These are phyloP conservation scores for Neonectria hederae DNA, from an alignment of 2,329 filamentous ascomycete genomes.

Conservation along the genomic window DNA sequence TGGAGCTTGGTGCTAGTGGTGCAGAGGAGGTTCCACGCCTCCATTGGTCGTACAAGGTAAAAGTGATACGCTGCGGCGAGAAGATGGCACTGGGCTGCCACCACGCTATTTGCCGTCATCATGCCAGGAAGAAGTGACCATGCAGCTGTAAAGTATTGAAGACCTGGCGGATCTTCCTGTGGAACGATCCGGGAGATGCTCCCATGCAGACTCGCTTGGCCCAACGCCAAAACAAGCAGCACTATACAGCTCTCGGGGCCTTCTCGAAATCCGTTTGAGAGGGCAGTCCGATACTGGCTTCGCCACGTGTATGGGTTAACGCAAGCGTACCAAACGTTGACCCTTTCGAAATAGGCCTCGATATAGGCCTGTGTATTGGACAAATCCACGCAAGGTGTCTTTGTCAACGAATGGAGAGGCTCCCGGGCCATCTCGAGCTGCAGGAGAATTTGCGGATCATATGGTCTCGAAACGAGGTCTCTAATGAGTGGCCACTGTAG, in stretches of 20 bases:
- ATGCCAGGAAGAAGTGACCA: slow-evolving; percentile 81
- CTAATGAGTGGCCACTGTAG: slow-evolving; percentile 84
- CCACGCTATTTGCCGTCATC: slow-evolving; percentile 81
- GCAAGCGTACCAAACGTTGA: slow-evolving; percentile 87
- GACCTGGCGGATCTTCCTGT: slow-evolving; percentile 76
- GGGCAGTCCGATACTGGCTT: slow-evolving; percentile 77
- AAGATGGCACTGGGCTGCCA: slow-evolving; percentile 82
- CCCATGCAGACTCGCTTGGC: slow-evolving; percentile 77
- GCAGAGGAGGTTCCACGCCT: slow-evolving; percentile 83
- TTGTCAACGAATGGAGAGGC: slow-evolving; percentile 73
- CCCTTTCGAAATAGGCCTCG: slow-evolving; percentile 81
- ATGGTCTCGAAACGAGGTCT: slow-evolving; percentile 78
- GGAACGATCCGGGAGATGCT: slow-evolving; percentile 78
- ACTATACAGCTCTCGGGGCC: slow-evolving; percentile 86
- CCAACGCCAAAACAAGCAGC: slow-evolving; percentile 78
- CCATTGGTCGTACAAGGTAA: slow-evolving; percentile 81
- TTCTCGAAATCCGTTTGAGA: slow-evolving; percentile 79
- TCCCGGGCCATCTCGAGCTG: slow-evolving; percentile 84
- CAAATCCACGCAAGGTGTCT: slow-evolving; percentile 73
- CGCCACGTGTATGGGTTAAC: slow-evolving; percentile 86
- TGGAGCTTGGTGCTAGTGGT: slow-evolving; percentile 85
- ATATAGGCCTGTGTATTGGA: slow-evolving; percentile 80
- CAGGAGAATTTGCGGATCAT: slow-evolving; percentile 82
- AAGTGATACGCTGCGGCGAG: slow-evolving; percentile 84
- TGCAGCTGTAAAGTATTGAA: slow-evolving; percentile 82